Conservation (phyloP, 1,139 yeast species). For the Hemisphaericaspora subhashii region DNA sequence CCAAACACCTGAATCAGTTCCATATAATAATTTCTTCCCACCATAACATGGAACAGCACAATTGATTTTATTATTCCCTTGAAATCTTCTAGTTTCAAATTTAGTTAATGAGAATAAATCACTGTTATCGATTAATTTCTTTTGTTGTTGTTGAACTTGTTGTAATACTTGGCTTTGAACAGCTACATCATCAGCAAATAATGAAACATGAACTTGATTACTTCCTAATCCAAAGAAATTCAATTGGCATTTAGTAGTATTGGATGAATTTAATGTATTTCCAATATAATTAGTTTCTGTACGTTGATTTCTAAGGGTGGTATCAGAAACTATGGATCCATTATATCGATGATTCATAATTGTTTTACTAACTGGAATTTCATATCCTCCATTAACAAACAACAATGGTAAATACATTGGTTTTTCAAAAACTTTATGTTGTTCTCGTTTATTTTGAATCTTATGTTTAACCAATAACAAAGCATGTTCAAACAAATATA, state of each 20-base stretch:
- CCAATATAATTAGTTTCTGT: constrained; percentile 30
- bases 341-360: constrained; percentile 36
- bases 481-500: constrained; percentile 87
- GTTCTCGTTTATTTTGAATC: constrained; percentile 86
- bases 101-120: constrained; percentile 81
- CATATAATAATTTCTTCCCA: constrained; percentile 85
- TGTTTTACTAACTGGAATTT: constrained; percentile 63
- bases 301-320: constrained; percentile 30
- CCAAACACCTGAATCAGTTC: constrained; percentile 91
- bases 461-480: constrained; percentile 83
- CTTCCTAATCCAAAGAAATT: constrained; percentile 48
- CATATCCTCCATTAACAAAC: constrained; percentile 75
- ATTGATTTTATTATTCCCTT: constrained; percentile 71
- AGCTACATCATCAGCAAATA: constrained; percentile 50
- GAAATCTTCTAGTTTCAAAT: constrained; percentile 70
- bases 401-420: constrained; percentile 90
- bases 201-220: constrained; percentile 44
- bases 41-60: constrained; percentile 96
- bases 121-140: constrained; percentile 64
- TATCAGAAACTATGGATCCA: constrained; percentile 43
- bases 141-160: constrained; percentile 78
- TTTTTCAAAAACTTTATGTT: constrained; percentile 84
- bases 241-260: constrained; percentile 44
- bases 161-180: constrained; percentile 82
- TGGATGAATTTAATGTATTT: constrained; percentile 26